A percentile compares a stretch with the other conserved stretches of the same genome.
Evolutionary conservation across 192 early-diverging fungal species (phyloP).

Genomic region (Glomus cerebriforme): DNA sequence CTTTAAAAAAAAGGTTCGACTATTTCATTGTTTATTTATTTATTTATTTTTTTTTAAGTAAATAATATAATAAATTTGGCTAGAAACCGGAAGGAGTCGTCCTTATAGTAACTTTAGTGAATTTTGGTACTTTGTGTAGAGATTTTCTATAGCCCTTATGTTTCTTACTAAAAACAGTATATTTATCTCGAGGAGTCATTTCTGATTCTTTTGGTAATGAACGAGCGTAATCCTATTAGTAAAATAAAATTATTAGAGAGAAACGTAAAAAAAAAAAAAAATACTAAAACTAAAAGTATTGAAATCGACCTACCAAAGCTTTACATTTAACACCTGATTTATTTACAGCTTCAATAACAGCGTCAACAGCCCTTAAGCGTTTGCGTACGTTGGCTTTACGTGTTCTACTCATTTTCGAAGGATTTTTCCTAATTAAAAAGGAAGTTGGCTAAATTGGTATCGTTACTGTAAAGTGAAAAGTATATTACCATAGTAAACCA

Average conservation of each 20-base stretch:
- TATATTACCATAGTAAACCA: slow-evolving; percentile 26
- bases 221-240: slow-evolving; percentile 54
- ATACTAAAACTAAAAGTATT: neutral
- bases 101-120: slow-evolving; percentile 77
- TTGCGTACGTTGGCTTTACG: slow-evolving; percentile 87
- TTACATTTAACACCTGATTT: slow-evolving; percentile 75
- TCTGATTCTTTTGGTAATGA: slow-evolving; percentile 64
- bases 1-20: too few relatives aligned
- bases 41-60: too few relatives aligned
- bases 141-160: slow-evolving; percentile 74
- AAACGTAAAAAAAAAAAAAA: neutral
- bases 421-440: slow-evolving; percentile 17
- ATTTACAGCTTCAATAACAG: slow-evolving; percentile 68
- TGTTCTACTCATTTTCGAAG: slow-evolving; percentile 60
- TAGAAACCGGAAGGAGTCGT: slow-evolving; percentile 69
- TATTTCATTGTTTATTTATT: too few relatives aligned
- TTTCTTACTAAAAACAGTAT: slow-evolving; percentile 77
- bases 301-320: slow-evolving; percentile 53
- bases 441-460: neutral
- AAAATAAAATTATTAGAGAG: neutral
- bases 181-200: slow-evolving; percentile 80
- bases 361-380: slow-evolving; percentile 78
- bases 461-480: neutral
- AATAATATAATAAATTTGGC: too few relatives aligned
- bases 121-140: slow-evolving; percentile 83